A percentile compares a stretch with the other conserved stretches of the same genome.
These are phyloP conservation scores for Penicillium concentricum DNA, from an alignment of 2,329 filamentous ascomycete species.

Conservation along the genomic window DNA sequence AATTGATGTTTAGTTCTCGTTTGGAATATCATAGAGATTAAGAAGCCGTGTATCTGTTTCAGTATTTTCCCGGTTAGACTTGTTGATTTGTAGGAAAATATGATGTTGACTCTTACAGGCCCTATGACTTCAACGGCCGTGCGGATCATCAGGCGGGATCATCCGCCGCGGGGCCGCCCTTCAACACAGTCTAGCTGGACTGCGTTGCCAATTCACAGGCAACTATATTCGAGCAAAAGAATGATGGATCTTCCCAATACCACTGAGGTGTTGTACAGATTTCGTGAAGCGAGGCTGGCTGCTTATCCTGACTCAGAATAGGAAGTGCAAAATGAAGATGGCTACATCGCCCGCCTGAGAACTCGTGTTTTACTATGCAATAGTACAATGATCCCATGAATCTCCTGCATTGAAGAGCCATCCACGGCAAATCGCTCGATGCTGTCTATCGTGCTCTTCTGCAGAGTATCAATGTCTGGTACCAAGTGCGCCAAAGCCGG, in stretches of 20 bases:
- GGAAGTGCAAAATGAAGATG: not conserved
- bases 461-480: constrained; percentile 2
- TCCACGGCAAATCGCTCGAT: constrained; percentile 2
- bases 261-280: no score
- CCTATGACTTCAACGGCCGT: no score
- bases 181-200: not conserved
- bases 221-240: not conserved
- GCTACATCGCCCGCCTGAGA: constrained; percentile 1
- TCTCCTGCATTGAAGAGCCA: constrained; percentile 1
- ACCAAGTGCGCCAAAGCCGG: constrained; percentile 2
- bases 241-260: no score
- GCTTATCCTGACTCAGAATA: not conserved
- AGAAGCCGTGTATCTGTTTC: no score
- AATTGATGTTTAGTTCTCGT: not conserved
- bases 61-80: not conserved
- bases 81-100: not conserved
- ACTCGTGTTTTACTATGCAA: constrained; percentile 5
- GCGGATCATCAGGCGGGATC: not conserved
- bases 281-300: not conserved
- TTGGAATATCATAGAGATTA: not conserved
- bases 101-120: not conserved
- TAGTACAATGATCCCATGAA: constrained; percentile 4
- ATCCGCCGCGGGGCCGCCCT: constrained; percentile 4
- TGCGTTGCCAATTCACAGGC: not conserved
- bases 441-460: not conserved